phyloP scores from a whole-genome alignment of 1,284 basidiomycete species.

The Apiotrichum siamense region DNA sequence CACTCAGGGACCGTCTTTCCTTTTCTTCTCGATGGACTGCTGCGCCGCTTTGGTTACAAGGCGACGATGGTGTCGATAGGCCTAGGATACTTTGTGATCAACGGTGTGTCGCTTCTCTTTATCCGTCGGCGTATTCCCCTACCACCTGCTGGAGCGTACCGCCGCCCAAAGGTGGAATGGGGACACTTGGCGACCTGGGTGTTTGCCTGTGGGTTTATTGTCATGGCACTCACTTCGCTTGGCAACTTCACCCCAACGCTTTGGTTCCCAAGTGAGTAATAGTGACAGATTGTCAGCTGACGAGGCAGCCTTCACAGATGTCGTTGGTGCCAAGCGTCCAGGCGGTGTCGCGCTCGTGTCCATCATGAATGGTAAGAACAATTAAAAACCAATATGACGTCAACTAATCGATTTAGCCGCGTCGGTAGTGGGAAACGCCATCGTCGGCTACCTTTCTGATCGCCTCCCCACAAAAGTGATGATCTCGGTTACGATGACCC shows the following conservation, averaged over 20 bases:
- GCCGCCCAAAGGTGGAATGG: constrained; percentile 14
- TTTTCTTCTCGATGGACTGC: constrained; percentile 32
- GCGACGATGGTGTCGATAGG: constrained; percentile 37
- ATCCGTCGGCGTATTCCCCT: constrained; percentile 37
- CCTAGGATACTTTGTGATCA: constrained; percentile 28
- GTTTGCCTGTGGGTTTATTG: constrained; percentile 30
- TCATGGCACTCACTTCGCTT: constrained; percentile 37
- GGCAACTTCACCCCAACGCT: constrained; percentile 46
- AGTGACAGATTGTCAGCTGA: background rate
- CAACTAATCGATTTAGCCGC: constrained; percentile 15
- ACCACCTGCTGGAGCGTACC: background rate
- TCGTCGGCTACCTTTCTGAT: constrained; percentile 42
- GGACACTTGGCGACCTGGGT: constrained; percentile 23
- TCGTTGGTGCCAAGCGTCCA: constrained; percentile 29
- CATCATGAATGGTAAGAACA: constrained; percentile 39
- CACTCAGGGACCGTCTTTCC: constrained; percentile 43
- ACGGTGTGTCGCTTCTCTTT: constrained; percentile 28
- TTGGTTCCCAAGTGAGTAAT: constrained; percentile 42
- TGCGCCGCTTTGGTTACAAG: constrained; percentile 38
- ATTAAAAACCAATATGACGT: background rate
- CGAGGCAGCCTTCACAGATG: constrained; percentile 35
- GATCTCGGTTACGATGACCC: constrained; percentile 32
- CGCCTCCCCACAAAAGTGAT: constrained; percentile 26
- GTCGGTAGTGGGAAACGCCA: constrained; percentile 37
- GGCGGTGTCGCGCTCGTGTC: constrained; percentile 41